Evolutionary conservation across 345 rosid species (phyloP).

Genomic region (Sisymbrium irio): DNA sequence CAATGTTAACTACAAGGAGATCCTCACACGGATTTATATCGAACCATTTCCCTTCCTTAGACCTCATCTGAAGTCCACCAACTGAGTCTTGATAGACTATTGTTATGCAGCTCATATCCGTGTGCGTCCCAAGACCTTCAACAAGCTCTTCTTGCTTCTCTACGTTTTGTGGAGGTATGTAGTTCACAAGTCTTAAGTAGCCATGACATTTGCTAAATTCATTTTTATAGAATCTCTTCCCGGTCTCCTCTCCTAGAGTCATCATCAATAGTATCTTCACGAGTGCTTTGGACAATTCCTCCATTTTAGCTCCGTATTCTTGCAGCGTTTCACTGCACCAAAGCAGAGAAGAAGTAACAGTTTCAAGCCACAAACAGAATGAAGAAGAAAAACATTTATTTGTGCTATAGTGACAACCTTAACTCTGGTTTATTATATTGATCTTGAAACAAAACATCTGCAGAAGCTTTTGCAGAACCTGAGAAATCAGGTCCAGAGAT

Average conservation of each 20-base stretch:
- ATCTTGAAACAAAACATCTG: constrained; percentile 46
- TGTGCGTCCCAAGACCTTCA: constrained; percentile 81
- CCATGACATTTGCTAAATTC: constrained; percentile 62
- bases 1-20: constrained; percentile 58
- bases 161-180: constrained; percentile 47
- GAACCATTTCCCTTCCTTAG: constrained; percentile 56
- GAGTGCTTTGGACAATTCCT: constrained; percentile 51
- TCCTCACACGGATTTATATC: constrained; percentile 48
- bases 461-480: constrained; percentile 52
- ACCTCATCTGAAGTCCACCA: constrained; percentile 79
- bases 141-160: constrained; percentile 43
- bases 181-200: constrained; percentile 59
- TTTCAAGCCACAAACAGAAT: not conserved
- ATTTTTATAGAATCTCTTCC: constrained; percentile 37
- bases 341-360: not conserved
- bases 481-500: constrained; percentile 73
- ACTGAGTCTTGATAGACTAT: constrained; percentile 62
- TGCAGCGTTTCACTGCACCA: constrained; percentile 48
- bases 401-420: constrained; percentile 37
- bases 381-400: not conserved
- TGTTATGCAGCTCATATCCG: constrained; percentile 85
- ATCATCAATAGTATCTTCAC: constrained; percentile 42
- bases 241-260: constrained; percentile 44
- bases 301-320: constrained; percentile 61
- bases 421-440: constrained; percentile 43